Evolutionary conservation across 1,284 basidiomycete genomes (phyloP).

Genomic region (Cystobasidium pallidum): DNA sequence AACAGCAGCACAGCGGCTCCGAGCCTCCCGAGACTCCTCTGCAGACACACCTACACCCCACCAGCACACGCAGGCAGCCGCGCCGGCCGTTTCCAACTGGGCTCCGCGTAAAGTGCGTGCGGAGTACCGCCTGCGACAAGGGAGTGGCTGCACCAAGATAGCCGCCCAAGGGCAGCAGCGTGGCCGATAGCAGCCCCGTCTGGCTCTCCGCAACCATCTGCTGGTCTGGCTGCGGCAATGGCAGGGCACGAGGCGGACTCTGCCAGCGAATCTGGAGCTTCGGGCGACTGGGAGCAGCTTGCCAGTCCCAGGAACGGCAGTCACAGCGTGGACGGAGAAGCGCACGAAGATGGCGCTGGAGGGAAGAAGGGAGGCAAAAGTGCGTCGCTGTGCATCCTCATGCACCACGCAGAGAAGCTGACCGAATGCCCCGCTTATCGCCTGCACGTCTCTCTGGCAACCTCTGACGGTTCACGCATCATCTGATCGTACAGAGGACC

Average conservation of each 20-base stretch:
- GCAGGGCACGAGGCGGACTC: constrained; percentile 9
- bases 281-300: constrained; percentile 35
- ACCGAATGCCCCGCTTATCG: constrained; percentile 12
- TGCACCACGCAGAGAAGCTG: not conserved
- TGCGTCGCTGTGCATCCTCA: not conserved
- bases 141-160: constrained; percentile 7
- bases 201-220: not conserved
- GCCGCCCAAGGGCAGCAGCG: not conserved
- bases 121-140: constrained; percentile 9
- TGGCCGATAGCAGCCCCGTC: not conserved
- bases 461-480: not conserved
- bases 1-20: constrained; percentile 9
- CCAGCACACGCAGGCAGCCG: not conserved
- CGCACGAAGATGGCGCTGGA: constrained; percentile 16
- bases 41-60: not conserved
- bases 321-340: constrained; percentile 15
- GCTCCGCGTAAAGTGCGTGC: constrained; percentile 2
- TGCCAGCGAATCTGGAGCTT: constrained; percentile 15
- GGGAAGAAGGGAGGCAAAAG: constrained; percentile 22
- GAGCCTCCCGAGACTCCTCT: not conserved
- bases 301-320: constrained; percentile 16
- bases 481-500: constrained; percentile 27
- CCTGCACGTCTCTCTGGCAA: constrained; percentile 15
- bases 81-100: not conserved
- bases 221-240: not conserved